A percentile compares a stretch with the other conserved stretches of the same genome.
phyloP scores from a whole-genome alignment of 768 basidiomycete species.

The Amanita phalloides region DNA sequence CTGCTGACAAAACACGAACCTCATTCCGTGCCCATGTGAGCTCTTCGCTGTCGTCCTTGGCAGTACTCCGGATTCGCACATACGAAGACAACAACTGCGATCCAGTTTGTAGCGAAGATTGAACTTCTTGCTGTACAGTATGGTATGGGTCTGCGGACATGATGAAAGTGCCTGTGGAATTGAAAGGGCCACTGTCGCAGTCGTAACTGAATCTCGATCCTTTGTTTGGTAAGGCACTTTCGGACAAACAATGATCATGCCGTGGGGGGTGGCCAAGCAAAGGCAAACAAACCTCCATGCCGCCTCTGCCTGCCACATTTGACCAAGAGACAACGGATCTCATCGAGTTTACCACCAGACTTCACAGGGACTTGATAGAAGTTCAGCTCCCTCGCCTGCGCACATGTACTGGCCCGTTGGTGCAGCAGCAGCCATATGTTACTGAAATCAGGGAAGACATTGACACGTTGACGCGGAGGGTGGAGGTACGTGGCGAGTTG shows the following conservation, averaged over 20 bases:
- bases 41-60: slow-evolving; percentile 67
- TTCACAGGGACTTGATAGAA: slow-evolving; percentile 49
- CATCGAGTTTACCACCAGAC: slow-evolving; percentile 42
- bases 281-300: slow-evolving; percentile 28
- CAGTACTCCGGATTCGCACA: slow-evolving; percentile 68
- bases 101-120: slow-evolving; percentile 61
- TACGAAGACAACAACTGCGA: slow-evolving; percentile 66
- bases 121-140: slow-evolving; percentile 77
- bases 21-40: slow-evolving; percentile 71
- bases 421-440: slow-evolving; percentile 60
- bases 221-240: neutral
- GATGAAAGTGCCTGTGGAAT: neutral
- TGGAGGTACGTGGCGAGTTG: slow-evolving; percentile 45
- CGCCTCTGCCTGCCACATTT: slow-evolving; percentile 47
- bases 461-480: slow-evolving; percentile 42
- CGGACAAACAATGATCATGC: too few relatives aligned
- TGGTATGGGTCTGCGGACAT: slow-evolving; percentile 84
- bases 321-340: slow-evolving; percentile 39
- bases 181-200: neutral
- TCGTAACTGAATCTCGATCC: neutral
- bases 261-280: too few relatives aligned
- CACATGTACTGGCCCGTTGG: slow-evolving; percentile 56
- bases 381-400: slow-evolving; percentile 71
- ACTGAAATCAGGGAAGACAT: slow-evolving; percentile 73
- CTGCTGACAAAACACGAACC: slow-evolving; percentile 26